A percentile compares a stretch with the other conserved stretches of the same genome.
Evolutionary conservation across 2,329 filamentous ascomycete species (phyloP).

Genomic region (Ophiostoma perfectum): DNA sequence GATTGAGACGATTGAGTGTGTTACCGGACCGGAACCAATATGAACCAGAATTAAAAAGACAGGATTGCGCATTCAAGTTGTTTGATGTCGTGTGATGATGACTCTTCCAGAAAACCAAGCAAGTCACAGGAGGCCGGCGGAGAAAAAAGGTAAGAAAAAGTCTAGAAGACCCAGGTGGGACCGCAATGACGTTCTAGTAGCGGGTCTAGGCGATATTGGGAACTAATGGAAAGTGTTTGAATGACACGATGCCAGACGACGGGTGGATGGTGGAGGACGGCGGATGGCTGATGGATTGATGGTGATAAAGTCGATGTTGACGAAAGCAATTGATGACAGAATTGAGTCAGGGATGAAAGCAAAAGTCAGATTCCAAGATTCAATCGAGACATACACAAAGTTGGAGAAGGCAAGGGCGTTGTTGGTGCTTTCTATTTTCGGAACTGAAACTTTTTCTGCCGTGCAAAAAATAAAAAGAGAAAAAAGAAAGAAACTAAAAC

Average conservation of each 20-base stretch:
- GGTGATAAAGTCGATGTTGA: not conserved
- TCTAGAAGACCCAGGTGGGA: not conserved
- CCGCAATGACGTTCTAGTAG: constrained; percentile 5
- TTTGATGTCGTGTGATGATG: not conserved
- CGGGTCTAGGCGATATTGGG: constrained; percentile 4
- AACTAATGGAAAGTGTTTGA: not conserved
- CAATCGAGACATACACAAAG: not conserved
- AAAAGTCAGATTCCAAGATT: not conserved
- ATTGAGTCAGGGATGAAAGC: not conserved
- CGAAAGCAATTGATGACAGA: not conserved
- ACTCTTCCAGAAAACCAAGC: not conserved
- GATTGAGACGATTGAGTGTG: not conserved
- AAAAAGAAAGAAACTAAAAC: too few species aligned
- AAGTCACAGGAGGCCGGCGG: constrained; percentile 6
- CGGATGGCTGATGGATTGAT: not conserved
- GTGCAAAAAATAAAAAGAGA: not conserved
- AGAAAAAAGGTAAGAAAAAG: constrained; percentile 6
- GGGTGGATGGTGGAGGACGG: too few species aligned
- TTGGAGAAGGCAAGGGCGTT: not conserved
- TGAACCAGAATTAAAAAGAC: not conserved
- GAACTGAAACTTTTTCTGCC: not conserved
- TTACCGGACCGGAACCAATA: not conserved
- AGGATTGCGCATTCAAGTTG: not conserved
- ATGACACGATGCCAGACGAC: too few species aligned
- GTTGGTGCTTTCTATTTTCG: not conserved